A percentile compares a stretch with the other conserved stretches of the same genome.
These are phyloP conservation scores for Selenicereus undatus DNA, from an alignment of 148 eudicot genomes.

Conservation along the genomic window DNA sequence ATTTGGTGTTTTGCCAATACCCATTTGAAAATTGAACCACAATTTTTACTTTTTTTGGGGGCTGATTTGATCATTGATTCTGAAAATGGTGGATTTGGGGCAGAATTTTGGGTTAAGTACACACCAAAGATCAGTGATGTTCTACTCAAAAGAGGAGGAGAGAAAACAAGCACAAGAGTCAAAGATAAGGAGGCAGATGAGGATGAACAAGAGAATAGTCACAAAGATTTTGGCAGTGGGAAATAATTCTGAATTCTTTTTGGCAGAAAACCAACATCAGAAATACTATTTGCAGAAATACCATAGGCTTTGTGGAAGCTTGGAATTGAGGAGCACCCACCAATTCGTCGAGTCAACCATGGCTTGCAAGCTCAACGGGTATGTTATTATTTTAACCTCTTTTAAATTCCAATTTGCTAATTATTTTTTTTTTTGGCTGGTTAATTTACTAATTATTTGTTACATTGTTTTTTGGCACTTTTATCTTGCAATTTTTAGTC, in stretches of 20 bases:
- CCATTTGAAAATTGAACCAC: not conserved
- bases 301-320: conserved; percentile 30
- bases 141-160: conserved; percentile 29
- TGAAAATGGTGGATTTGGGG: not conserved
- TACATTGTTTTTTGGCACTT: not conserved
- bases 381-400: not conserved
- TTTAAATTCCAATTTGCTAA: not conserved
- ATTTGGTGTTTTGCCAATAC: too few relatives aligned
- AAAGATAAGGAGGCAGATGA: conserved; percentile 40
- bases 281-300: conserved; percentile 32
- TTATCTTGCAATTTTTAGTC: not conserved
- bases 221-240: conserved; percentile 25
- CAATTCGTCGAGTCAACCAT: conserved; percentile 32
- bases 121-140: conserved; percentile 33
- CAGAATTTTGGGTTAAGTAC: conserved; percentile 38
- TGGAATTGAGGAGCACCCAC: conserved; percentile 28
- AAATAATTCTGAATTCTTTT: conserved; percentile 23
- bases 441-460: too few relatives aligned
- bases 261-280: conserved; percentile 34
- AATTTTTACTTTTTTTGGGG: not conserved
- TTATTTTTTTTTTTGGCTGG: too few relatives aligned
- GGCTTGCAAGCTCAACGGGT: conserved; percentile 33
- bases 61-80: too few relatives aligned
- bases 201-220: conserved; percentile 33
- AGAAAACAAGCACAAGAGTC: conserved; percentile 33